Percentiles rank a stretch among this genome's conserved stretches.
These are phyloP conservation scores for Candida sakaeoensis DNA, from an alignment of 805 yeast genomes.

Conservation along the genomic window DNA sequence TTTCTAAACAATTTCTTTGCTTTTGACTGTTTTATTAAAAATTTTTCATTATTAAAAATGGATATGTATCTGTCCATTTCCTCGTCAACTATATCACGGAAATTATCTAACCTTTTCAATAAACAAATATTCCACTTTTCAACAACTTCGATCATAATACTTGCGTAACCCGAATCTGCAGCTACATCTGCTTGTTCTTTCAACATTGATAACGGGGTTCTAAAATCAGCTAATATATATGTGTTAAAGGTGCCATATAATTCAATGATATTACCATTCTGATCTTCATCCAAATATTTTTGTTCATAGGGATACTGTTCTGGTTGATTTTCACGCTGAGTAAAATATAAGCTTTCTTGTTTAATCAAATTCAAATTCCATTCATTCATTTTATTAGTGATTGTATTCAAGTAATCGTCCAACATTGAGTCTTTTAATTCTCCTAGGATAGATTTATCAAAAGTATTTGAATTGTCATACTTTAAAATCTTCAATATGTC, in stretches of 20 bases:
- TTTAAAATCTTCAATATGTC: slow-evolving; percentile 70
- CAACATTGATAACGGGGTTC: slow-evolving; percentile 74
- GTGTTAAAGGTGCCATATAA: slow-evolving; percentile 41
- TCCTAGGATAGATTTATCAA: slow-evolving; percentile 55
- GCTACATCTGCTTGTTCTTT: slow-evolving; percentile 90
- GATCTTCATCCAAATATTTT: slow-evolving; percentile 37
- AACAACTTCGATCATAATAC: slow-evolving; percentile 74
- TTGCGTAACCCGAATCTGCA: slow-evolving; percentile 77
- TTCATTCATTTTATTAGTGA: slow-evolving; percentile 71
- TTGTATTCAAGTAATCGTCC: slow-evolving; percentile 72
- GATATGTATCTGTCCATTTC: slow-evolving; percentile 40
- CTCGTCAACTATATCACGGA: slow-evolving; percentile 52
- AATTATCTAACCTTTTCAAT: slow-evolving; percentile 56
- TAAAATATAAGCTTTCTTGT: slow-evolving; percentile 66
- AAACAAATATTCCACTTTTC: slow-evolving; percentile 64
- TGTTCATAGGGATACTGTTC: slow-evolving; percentile 59
- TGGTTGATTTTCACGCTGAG: slow-evolving; percentile 68
- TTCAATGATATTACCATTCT: slow-evolving; percentile 27
- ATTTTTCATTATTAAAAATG: slow-evolving; percentile 37
- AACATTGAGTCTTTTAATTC: slow-evolving; percentile 70
- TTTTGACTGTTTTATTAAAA: slow-evolving; percentile 42
- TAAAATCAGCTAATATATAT: slow-evolving; percentile 71
- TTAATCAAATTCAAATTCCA: slow-evolving; percentile 73
- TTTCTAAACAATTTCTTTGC: slow-evolving; percentile 33
- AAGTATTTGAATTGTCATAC: slow-evolving; percentile 47